A percentile compares a stretch with the other conserved stretches of the same genome.
These are phyloP conservation scores for Herpetomonas tarakana DNA, from an alignment of 208 protist genomes.

Conservation along the genomic window DNA sequence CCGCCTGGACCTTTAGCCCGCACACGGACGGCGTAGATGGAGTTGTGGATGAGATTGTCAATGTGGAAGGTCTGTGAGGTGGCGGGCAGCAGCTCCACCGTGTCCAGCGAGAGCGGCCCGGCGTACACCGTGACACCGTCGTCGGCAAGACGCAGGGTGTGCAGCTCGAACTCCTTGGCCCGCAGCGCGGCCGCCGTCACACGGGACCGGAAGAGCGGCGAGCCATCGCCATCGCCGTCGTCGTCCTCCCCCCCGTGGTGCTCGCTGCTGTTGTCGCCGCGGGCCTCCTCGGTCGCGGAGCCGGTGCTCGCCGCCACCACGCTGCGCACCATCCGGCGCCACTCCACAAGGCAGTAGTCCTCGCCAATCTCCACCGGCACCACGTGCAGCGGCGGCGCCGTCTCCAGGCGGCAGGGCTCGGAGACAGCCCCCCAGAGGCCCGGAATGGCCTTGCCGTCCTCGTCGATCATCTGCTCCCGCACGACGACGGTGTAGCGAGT, in stretches of 20 bases:
- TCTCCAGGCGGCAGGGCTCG: slow-evolving; percentile 55
- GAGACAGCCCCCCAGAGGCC: slow-evolving; percentile 65
- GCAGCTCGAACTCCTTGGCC: slow-evolving; percentile 70
- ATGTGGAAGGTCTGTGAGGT: slow-evolving; percentile 52
- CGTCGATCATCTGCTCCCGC: slow-evolving; percentile 76
- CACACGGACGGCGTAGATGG: slow-evolving; percentile 82
- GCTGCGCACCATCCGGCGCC: slow-evolving; percentile 37
- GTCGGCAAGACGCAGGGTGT: slow-evolving; percentile 56
- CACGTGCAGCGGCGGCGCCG: slow-evolving; percentile 66
- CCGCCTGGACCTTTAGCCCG: slow-evolving; percentile 65
- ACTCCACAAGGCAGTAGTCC: slow-evolving; percentile 86
- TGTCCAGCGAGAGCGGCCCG: slow-evolving; percentile 60
- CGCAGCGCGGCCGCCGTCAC: slow-evolving; percentile 2
- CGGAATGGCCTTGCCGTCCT: slow-evolving; percentile 40
- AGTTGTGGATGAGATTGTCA: slow-evolving; percentile 66
- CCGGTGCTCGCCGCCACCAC: slow-evolving; percentile 46
- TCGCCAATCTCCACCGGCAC: slow-evolving; percentile 86
- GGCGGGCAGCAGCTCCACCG: slow-evolving; percentile 40
- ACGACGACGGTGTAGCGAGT: slow-evolving; percentile 80
- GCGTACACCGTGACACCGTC: slow-evolving; percentile 45
- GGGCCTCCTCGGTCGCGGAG: slow-evolving; percentile 49
- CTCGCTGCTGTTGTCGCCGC: slow-evolving; percentile 20
- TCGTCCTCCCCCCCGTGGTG: not conserved
- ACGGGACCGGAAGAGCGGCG: not conserved
- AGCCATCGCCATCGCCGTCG: not conserved